A percentile compares a stretch with the other conserved stretches of the same genome.
Conservation (phyloP, 805 yeast genomes). For the Kuraishia borneana region DNA sequence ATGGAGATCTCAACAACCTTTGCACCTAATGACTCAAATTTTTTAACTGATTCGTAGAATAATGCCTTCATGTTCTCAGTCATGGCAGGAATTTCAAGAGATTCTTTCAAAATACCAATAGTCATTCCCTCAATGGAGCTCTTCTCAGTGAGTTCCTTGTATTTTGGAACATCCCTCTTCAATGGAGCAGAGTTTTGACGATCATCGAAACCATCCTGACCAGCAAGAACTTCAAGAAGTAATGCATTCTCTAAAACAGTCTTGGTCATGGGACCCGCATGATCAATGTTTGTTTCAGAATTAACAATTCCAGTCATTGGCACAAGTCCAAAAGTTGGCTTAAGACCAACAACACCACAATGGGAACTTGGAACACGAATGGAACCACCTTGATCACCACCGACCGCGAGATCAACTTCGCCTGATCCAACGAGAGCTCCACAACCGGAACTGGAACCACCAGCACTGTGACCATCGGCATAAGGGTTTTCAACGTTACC, state of each 20-base stretch:
- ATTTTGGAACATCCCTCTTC: conserved; percentile 14
- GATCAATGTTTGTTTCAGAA: conserved; percentile 22
- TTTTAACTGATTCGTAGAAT: conserved; percentile 17
- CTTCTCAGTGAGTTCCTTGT: conserved; percentile 7
- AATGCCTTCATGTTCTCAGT: conserved; percentile 15
- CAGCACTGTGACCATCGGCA: conserved; percentile 47
- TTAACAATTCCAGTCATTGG: conserved; percentile 25
- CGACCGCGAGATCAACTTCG: conserved; percentile 53
- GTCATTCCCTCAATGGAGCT: conserved; percentile 17
- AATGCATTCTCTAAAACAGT: conserved; percentile 22
- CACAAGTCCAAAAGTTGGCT: conserved; percentile 29
- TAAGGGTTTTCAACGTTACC: conserved; percentile 50
- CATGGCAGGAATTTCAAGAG: conserved; percentile 21
- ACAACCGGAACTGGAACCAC: conserved; percentile 68
- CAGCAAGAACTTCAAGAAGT: conserved; percentile 21
- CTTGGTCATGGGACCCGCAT: conserved; percentile 26
- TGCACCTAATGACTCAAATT: conserved; percentile 19
- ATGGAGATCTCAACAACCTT: conserved; percentile 21
- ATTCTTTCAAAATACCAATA: conserved; percentile 22
- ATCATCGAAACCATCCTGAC: conserved; percentile 23
- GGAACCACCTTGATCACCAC: conserved; percentile 66
- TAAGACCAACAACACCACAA: conserved; percentile 30
- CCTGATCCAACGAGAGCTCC: conserved; percentile 50
- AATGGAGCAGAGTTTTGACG: too few species aligned
- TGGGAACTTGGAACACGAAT: conserved; percentile 61